phyloP scores from a whole-genome alignment of 2,329 filamentous ascomycete genomes.

The Helminthosporium solani region DNA sequence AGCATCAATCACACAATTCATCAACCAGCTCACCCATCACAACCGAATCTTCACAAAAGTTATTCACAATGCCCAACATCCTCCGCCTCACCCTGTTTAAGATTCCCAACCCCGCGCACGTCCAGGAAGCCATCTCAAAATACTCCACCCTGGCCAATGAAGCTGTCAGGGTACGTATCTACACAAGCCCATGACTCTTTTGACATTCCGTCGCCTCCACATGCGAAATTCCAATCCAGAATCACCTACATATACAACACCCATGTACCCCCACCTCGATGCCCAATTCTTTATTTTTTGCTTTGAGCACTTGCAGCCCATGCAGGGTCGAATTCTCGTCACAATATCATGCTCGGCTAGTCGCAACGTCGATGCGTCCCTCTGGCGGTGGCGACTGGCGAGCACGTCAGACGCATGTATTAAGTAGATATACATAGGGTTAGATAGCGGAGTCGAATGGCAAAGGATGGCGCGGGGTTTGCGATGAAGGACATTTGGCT shows the following conservation, averaged over 20 bases:
- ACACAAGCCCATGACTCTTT: neutral
- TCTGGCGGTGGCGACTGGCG: neutral
- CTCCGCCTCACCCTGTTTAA: slow-evolving; percentile 43
- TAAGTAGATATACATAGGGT: too few species aligned
- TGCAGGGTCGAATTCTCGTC: slow-evolving; percentile 13
- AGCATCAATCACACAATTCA: neutral
- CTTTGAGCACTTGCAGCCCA: slow-evolving; percentile 6
- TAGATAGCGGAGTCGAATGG: too few species aligned
- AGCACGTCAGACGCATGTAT: neutral
- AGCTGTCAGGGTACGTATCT: slow-evolving; percentile 36
- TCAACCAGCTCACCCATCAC: neutral
- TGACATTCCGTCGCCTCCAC: neutral
- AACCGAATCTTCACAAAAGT: slow-evolving; percentile 4
- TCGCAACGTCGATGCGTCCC: neutral
- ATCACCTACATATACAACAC: slow-evolving; percentile 15
- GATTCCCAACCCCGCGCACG: slow-evolving; percentile 28
- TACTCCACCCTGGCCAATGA: slow-evolving; percentile 37
- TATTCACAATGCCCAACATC: slow-evolving; percentile 33
- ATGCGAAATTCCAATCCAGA: slow-evolving; percentile 1
- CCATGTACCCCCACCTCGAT: neutral
- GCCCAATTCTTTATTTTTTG: neutral
- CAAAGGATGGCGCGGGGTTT: neutral
- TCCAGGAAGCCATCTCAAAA: slow-evolving; percentile 33
- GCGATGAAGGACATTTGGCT: neutral
- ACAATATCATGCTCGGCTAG: slow-evolving; percentile 5